A percentile compares a stretch with the other conserved stretches of the same genome.
These are phyloP conservation scores for Chionographis japonica DNA, from an alignment of 106 monocot genomes.

Conservation along the genomic window DNA sequence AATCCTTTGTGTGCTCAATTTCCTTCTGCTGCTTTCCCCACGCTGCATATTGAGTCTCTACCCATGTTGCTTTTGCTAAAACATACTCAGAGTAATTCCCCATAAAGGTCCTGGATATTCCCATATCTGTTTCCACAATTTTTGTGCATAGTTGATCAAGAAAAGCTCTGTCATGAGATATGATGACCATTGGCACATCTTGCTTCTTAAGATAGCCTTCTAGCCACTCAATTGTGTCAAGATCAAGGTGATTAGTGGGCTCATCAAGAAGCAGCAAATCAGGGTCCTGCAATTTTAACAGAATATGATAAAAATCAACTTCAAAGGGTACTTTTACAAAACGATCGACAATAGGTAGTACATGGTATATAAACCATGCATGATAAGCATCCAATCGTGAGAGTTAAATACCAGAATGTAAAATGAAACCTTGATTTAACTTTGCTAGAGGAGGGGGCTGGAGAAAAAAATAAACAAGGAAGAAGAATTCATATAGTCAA, in stretches of 20 bases:
- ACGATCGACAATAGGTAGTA: background rate
- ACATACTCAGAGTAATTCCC: conserved; percentile 94
- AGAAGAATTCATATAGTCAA: no score
- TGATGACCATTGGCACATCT: conserved; percentile 94
- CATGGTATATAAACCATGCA: no score
- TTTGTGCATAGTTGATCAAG: conserved; percentile 92
- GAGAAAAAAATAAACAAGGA: no score
- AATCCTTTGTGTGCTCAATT: conserved; percentile 85
- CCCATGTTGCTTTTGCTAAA: conserved; percentile 66
- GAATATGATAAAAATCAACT: background rate
- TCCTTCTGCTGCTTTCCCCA: conserved; percentile 99
- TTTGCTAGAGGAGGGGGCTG: background rate
- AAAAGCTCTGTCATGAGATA: conserved; percentile 97
- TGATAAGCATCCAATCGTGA: no score
- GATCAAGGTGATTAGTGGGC: conserved; percentile 97
- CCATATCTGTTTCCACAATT: conserved; percentile 98
- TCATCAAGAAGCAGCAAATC: conserved; percentile 97
- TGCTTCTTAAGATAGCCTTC: conserved; percentile 85
- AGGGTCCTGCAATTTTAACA: conserved; percentile 60
- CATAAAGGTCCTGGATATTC: conserved; percentile 80
- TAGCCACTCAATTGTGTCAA: conserved; percentile 98
- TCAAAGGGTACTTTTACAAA: background rate
- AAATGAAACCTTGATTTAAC: no score
- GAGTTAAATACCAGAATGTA: no score
- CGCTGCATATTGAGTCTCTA: conserved; percentile 79